Base-by-base conservation (phyloP, 2,329 filamentous ascomycete species). In the Verticillium tricorpus region DNA sequence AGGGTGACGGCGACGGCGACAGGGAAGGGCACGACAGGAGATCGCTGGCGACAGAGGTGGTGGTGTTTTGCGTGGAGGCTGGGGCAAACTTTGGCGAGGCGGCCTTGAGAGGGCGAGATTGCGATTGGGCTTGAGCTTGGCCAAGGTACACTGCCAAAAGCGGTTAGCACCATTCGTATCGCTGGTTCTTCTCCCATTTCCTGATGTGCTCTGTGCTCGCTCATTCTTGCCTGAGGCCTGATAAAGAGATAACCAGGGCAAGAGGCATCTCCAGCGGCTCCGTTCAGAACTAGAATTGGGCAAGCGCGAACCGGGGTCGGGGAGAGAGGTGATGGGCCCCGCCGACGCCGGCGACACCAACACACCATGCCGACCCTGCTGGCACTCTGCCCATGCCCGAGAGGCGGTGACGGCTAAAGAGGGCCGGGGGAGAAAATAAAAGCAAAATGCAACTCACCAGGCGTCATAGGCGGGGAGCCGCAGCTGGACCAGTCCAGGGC, bases 401-500 rank as follows among this genome's bases (percentile, higher is more conserved):
- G 15, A 37, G 17, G 17, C 12, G 6, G 37, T 40, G 37, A 17
- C 14, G 6, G 17, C 6, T 7, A 17, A 15, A 32, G 25, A 22
- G 25, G 32, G 19, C 14, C 2, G 28, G 55, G 31, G 39, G 59
- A 58, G 60, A 35, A 59, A 52, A 35, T 34, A n/a, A 34, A 55
- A 35, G 17, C 28, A 28, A 28, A 28, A 25, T 14, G 9, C 34
- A 63, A 86, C 92, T 81, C 89, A 96, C 92, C 87, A 85, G 93
- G 93, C 70, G 92, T 96, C 85, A 96, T 87, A 28, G 92, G 92
- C 59, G 93, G 93, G 35, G 93, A 96, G 62, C 85, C 85, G 63
- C 87, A 89, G 73, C 84, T 87, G 62, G 89, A 82, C 89, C 92
- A 96, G 69, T 94, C 90, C 66, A 90, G 82, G 66, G 90, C 86